phyloP scores from a whole-genome alignment of 2,329 filamentous ascomycete species.

The Thermoascus crustaceus region DNA sequence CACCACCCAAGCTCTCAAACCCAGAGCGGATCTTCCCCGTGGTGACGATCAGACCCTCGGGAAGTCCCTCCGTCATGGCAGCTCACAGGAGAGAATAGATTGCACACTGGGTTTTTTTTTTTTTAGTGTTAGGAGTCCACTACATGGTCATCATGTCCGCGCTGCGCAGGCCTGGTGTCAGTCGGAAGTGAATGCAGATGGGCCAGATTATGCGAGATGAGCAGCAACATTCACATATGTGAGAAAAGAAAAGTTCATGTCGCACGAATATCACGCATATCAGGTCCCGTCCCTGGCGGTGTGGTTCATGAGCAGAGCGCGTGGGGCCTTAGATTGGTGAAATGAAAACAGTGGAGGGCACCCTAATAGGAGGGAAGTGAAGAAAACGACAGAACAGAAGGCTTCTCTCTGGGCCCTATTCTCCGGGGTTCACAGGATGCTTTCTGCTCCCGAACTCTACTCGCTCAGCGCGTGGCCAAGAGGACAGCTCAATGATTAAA shows the following conservation, averaged over 20 bases:
- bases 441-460: too few species aligned
- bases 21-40: slow-evolving; percentile 29
- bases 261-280: background rate
- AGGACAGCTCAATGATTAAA: slow-evolving; percentile 1
- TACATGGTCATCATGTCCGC: slow-evolving; percentile 9
- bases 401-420: background rate
- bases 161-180: background rate
- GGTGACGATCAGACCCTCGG: slow-evolving; percentile 36
- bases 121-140: too few species aligned
- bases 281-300: background rate
- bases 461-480: too few species aligned
- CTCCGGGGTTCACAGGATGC: too few species aligned
- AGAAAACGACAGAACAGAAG: background rate
- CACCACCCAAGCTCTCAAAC: slow-evolving; percentile 26
- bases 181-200: background rate
- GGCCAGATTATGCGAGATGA: background rate
- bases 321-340: too few species aligned
- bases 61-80: slow-evolving; percentile 32
- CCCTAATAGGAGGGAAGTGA: slow-evolving; percentile 1
- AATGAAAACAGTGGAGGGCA: background rate
- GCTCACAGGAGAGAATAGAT: too few species aligned
- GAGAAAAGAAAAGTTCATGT: slow-evolving; percentile 1
- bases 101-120: too few species aligned
- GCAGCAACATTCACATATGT: background rate
- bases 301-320: too few species aligned